Percentiles rank a stretch among this genome's conserved stretches.
These are phyloP conservation scores for Leccinum aurantiacum DNA, from an alignment of 768 basidiomycete genomes.

Conservation along the genomic window DNA sequence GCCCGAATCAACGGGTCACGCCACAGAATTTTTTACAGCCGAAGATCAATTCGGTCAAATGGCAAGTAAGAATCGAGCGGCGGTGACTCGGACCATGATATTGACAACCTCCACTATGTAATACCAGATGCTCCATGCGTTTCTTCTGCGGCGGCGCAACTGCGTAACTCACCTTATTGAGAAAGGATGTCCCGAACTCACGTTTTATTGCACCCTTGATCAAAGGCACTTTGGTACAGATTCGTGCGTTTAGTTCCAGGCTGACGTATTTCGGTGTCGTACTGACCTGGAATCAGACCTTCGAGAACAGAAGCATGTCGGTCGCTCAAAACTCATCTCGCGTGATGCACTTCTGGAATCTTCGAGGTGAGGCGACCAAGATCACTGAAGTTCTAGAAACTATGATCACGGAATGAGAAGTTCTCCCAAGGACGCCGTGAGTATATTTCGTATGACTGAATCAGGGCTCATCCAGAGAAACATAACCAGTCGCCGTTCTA, in stretches of 20 bases:
- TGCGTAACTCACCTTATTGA: too few species aligned
- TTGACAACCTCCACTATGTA: neutral
- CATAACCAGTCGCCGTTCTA: neutral
- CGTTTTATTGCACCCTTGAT: too few species aligned
- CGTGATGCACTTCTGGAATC: neutral
- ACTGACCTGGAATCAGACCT: neutral
- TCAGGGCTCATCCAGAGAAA: neutral
- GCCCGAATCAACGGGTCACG: too few species aligned
- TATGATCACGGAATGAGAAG: neutral
- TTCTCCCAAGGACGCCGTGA: neutral
- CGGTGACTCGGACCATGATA: neutral
- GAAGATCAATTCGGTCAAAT: too few species aligned
- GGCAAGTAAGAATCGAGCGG: too few species aligned
- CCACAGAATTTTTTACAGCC: too few species aligned
- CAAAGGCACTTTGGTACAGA: neutral
- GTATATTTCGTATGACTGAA: neutral
- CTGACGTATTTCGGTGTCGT: neutral
- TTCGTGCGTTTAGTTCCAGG: neutral
- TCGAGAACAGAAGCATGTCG: neutral
- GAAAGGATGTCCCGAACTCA: too few species aligned
- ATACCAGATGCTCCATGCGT: too few species aligned
- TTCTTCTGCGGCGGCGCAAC: too few species aligned
- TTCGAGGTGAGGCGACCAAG: neutral
- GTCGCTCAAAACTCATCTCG: neutral
- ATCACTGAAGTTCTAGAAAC: neutral